These are phyloP conservation scores for Cydonia oblonga DNA, from an alignment of 331 rosid genomes.

Conservation along the genomic window DNA sequence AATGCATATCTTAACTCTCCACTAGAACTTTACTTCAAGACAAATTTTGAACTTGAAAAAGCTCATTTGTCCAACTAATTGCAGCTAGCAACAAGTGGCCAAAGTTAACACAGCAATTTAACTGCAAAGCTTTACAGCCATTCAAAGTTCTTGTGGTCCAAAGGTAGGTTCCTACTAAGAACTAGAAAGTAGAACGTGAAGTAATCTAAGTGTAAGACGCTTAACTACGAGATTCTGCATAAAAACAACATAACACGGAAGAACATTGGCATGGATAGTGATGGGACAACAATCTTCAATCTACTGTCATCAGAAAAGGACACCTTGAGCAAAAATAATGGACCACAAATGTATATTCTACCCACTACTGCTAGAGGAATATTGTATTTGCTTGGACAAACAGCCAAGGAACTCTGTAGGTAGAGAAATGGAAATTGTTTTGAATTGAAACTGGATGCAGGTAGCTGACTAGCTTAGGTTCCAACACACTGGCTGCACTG, in stretches of 20 bases:
- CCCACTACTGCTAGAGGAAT: too few species aligned
- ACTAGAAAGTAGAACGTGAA: not conserved
- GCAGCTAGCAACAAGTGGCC: not conserved
- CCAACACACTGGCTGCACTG: too few species aligned
- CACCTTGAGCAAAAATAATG: too few species aligned
- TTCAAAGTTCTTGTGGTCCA: not conserved
- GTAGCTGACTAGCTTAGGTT: too few species aligned
- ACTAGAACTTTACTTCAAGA: not conserved
- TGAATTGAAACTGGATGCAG: too few species aligned
- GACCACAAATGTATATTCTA: too few species aligned
- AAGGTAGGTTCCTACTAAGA: not conserved
- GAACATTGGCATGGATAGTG: not conserved
- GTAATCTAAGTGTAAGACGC: not conserved
- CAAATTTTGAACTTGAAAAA: not conserved
- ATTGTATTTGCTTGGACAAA: not conserved
- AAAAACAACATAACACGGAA: not conserved
- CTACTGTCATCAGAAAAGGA: not conserved
- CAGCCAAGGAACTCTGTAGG: not conserved
- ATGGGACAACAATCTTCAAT: not conserved
- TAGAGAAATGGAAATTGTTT: too few species aligned
- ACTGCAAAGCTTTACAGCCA: not conserved
- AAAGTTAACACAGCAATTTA: not conserved
- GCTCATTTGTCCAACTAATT: not conserved
- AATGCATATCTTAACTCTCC: not conserved
- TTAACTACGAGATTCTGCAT: constrained; percentile 2